Base-by-base conservation (phyloP, 352 stramenopile species). In the Aphanomyces stellatus region DNA sequence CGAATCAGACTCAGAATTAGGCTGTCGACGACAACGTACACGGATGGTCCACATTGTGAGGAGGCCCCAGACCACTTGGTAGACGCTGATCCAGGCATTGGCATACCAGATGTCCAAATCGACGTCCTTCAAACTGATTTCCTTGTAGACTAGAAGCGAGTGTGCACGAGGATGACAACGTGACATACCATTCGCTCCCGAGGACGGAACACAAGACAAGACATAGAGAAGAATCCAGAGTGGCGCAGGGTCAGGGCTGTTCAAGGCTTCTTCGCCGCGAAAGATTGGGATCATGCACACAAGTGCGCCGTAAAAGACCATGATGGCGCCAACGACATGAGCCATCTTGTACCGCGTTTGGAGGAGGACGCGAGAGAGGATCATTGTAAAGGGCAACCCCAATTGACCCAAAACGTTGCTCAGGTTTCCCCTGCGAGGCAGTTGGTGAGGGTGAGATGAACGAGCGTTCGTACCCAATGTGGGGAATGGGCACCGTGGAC, bases 41-140 rank as follows among this genome's bases (percentile, higher is more conserved):
- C 69, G 34, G 17, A 72, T 70, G 31, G 53, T 65, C 57, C 43
- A 65, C 24, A 62, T 41, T 6, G 57, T 68, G 31, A 70, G 19
- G 51, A 72, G 6, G 15, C 63, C 69, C 37, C 64, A 74, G n/a
- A 70, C 5, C 3, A 74, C 35, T 61, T 74, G 69, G 49, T 67
- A 74, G 13, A 49, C 30, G 51, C 31, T 61, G 13, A 72, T 55
- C 51, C 42, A 63, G 1, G 63, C 62, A 34, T 74, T 74, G 46
- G 64, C 57, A 42, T 74, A 74, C 53, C 55, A 74, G 13, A 70
- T 40, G 65, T 74, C 69, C 25, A 74, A 30, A 49, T 72, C 55
- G 22, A 69, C 55, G 22, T 65, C 59, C 40, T 74, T 74, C 24
- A 74, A 24, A 2, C 48, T 64, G 37, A 72, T 60, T 51, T 74